Conservation (phyloP, 2,329 filamentous ascomycete species). For the Penicillium sp. region DNA sequence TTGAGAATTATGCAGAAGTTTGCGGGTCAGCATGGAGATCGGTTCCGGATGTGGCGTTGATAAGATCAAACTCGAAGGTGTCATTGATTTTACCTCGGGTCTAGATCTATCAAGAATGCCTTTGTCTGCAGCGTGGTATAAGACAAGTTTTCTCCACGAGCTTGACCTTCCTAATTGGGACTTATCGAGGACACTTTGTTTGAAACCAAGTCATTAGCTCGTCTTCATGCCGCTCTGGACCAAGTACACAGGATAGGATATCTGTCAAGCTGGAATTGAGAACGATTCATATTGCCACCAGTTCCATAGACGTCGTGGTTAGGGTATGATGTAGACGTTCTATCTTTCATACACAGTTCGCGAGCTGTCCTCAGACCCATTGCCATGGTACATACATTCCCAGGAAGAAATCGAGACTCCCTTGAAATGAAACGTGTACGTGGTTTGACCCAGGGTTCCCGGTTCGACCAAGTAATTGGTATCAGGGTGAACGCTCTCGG, state of each 20-base stretch:
- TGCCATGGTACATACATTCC: constrained; percentile 9
- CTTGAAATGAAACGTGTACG: constrained; percentile 26
- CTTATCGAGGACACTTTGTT: not conserved
- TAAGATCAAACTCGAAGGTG: not conserved
- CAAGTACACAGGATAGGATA: not conserved
- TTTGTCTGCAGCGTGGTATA: not conserved
- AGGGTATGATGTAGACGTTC: not conserved
- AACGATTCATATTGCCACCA: not conserved
- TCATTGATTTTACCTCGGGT: not conserved
- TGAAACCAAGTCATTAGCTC: not conserved
- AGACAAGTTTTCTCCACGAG: not conserved
- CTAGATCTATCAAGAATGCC: not conserved
- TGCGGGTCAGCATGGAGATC: not conserved
- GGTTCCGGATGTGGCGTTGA: not conserved
- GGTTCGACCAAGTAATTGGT: not conserved
- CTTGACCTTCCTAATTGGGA: not conserved
- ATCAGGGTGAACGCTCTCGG: not conserved
- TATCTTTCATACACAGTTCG: constrained; percentile 4
- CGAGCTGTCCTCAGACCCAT: not conserved
- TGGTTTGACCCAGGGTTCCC: not conserved
- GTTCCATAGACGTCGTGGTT: not conserved
- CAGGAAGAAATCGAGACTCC: constrained; percentile 28
- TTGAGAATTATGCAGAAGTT: not conserved
- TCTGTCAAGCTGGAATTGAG: not conserved
- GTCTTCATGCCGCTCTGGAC: not conserved